Evolutionary conservation across 495 filamentous ascomycete species (phyloP), one percentile per base, ranked within the genome.

Genomic region (Trichoderma virens): DNA sequence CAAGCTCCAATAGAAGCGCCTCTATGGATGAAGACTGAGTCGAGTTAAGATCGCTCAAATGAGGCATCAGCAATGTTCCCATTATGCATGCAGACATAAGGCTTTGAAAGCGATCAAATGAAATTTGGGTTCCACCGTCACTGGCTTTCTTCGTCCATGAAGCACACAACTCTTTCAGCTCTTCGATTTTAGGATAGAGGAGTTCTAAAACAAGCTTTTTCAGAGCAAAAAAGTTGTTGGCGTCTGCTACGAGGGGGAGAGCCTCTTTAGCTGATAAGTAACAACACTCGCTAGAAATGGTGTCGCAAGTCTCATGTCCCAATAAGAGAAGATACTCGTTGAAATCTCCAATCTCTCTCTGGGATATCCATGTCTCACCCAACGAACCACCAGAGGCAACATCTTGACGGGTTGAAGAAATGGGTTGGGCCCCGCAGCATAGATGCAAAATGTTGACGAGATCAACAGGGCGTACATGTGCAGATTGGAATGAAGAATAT

Each of bases 131-230:
- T 9, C 73, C 67, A 8, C 74, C 73, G 34, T 82, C 79, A n/a
- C 68, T 67, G 28, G 68, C 65, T 63, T 73, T 73, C 51, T 70
- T 77, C 47, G 73, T 74, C 82, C 79, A 85, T 28, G 71, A 70
- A 54, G 74, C 70, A 23, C 74, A 70, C 54, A 82, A 47, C 16
- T 67, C 68, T 32, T 64, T 71, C 27, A 79, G 67, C 32, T 80
- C 79, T 59, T 78, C 72, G 13, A 81, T 65, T 65, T 82, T 83
- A 6, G 79, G 73, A 32, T 70, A 72, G 39, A 83, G 71, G 7
- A 83, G 71, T 60, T 85, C 82, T 8, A 82, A 67, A 34, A 80
- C 73, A 18, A 82, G 69, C 47, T 78, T 78, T 64, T 73, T 80
- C 45, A 74, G 72, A 3, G 77, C 70, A 59, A 79, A 72, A 11